Conservation (phyloP, 768 basidiomycete species). For the Clitopilus hobsonii region DNA sequence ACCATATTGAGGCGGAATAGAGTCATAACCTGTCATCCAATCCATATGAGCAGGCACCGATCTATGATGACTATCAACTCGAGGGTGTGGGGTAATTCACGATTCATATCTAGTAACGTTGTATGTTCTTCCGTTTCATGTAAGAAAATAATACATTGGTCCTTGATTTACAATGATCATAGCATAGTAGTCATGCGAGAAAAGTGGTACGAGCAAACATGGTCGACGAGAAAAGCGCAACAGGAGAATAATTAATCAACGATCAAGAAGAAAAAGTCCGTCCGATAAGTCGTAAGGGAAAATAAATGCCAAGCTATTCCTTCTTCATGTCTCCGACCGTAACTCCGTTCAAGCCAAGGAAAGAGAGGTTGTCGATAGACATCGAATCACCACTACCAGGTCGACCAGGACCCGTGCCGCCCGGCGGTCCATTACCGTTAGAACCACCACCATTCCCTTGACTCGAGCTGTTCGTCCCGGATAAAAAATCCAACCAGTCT, state of each 20-base stretch:
- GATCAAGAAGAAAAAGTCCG: too few relatives aligned
- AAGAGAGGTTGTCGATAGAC: conserved; percentile 1
- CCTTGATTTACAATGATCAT: background rate
- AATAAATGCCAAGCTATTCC: background rate
- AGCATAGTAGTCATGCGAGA: background rate
- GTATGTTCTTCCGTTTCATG: too few relatives aligned
- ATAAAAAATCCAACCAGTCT: conserved; percentile 5
- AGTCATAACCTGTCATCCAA: background rate
- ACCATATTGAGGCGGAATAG: background rate
- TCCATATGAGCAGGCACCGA: background rate
- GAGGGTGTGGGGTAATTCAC: too few relatives aligned
- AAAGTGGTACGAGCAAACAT: background rate
- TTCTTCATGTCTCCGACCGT: background rate
- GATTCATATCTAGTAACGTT: too few relatives aligned
- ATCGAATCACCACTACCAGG: background rate
- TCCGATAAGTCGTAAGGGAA: background rate
- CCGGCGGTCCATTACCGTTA: background rate
- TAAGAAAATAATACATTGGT: background rate
- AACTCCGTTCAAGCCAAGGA: background rate
- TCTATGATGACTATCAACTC: background rate
- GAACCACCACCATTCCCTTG: background rate
- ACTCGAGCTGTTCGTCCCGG: conserved; percentile 2
- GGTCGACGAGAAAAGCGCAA: background rate
- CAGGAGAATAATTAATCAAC: background rate
- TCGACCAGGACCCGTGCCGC: background rate